Evolutionary conservation across 306 rosid genomes (phyloP).

Genomic region (Dryas drummondii): DNA sequence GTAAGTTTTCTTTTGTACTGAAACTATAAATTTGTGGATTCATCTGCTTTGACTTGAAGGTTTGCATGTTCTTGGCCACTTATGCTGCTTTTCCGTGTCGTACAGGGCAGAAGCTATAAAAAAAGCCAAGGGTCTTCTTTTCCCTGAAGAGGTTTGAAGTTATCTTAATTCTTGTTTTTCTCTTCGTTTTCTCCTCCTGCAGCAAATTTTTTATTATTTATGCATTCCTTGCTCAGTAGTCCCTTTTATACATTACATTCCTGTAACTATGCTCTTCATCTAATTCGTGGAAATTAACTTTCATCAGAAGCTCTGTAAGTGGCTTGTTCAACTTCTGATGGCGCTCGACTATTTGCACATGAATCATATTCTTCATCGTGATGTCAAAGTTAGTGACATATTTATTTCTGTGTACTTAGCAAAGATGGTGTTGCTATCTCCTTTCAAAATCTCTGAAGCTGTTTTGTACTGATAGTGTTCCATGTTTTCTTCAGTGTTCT

Average conservation of each 20-base stretch:
- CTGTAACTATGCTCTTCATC: constrained; percentile 22
- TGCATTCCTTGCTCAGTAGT: neutral
- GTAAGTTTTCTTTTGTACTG: constrained; percentile 45
- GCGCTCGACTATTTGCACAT: constrained; percentile 92
- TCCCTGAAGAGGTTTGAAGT: constrained; percentile 77
- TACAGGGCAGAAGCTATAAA: constrained; percentile 94
- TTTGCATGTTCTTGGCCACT: constrained; percentile 24
- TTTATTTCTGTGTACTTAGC: constrained; percentile 10
- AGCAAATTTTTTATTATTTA: neutral
- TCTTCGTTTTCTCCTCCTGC: constrained; percentile 4
- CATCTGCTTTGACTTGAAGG: constrained; percentile 26
- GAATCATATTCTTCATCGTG: constrained; percentile 98
- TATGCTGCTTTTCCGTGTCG: constrained; percentile 27
- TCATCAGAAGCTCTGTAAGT: constrained; percentile 84
- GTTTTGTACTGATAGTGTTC: constrained; percentile 37
- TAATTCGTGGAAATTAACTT: constrained; percentile 5
- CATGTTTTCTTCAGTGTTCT: constrained; percentile 70
- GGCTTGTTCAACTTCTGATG: constrained; percentile 99
- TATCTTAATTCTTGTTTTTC: neutral
- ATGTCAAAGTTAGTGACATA: constrained; percentile 71
- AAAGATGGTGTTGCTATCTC: constrained; percentile 20
- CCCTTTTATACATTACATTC: constrained; percentile 15
- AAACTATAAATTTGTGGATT: neutral
- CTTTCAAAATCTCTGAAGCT: constrained; percentile 11
- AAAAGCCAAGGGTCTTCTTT: constrained; percentile 70